phyloP scores from a whole-genome alignment of 345 rosid genomes.

The Eucalyptus coolabah region DNA sequence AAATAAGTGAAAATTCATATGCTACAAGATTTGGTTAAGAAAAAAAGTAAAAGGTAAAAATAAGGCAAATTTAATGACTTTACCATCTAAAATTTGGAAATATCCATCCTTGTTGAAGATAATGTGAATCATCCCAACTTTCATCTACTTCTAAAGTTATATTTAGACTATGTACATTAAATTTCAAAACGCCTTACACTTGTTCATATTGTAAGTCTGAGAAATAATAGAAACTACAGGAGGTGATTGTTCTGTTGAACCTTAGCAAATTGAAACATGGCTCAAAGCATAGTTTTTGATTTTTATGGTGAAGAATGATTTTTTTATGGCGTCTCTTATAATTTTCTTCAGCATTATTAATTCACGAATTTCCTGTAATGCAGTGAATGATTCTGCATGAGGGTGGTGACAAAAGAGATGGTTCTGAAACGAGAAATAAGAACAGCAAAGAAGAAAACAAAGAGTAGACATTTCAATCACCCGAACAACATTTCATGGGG shows the following conservation, averaged over 20 bases:
- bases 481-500: neutral
- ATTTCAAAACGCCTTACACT: neutral
- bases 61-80: neutral
- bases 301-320: neutral
- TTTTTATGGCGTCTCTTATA: neutral
- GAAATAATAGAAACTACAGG: neutral
- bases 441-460: neutral
- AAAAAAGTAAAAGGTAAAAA: neutral
- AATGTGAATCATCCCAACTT: neutral
- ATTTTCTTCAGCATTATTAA: neutral
- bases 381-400: neutral
- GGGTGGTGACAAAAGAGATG: neutral
- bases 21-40: neutral
- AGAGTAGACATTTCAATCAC: neutral
- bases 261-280: neutral
- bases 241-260: neutral
- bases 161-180: neutral
- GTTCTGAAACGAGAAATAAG: neutral
- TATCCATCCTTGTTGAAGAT: neutral
- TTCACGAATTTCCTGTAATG: neutral
- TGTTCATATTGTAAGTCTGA: neutral
- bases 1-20: neutral
- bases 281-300: neutral
- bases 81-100: neutral
- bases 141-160: neutral